Conservation (phyloP, 176 grass and related monocot species). For the Cenchrus fungigraminus region DNA sequence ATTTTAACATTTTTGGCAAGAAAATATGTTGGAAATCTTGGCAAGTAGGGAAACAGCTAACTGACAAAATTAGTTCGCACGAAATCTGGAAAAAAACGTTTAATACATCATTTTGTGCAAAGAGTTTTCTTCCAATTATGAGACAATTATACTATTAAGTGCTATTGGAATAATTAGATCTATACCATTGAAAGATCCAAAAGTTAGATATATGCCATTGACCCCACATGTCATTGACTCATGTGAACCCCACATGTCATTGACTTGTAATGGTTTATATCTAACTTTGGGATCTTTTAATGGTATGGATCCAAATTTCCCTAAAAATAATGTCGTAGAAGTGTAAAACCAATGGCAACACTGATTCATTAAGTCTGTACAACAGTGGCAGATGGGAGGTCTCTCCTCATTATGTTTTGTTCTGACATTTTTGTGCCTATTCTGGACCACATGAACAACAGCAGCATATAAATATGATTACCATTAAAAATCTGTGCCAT, state of each 20-base stretch:
- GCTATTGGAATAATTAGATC: background rate
- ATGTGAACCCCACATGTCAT: no score
- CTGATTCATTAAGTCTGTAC: conserved; percentile 12
- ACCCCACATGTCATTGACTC: no score
- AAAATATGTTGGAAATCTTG: conserved; percentile 9
- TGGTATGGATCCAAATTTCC: no score
- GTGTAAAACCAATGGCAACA: background rate
- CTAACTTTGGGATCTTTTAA: no score
- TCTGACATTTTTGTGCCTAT: conserved; percentile 1
- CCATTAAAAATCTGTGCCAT: conserved; percentile 6
- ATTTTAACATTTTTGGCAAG: conserved; percentile 24
- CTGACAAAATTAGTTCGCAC: background rate
- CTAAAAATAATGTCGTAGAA: conserved; percentile 3
- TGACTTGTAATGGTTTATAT: no score
- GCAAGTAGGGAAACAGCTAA: background rate
- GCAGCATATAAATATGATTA: background rate
- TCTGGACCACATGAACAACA: conserved; percentile 10
- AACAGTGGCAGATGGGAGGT: background rate
- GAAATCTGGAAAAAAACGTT: background rate
- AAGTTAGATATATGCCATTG: no score
- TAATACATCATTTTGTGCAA: conserved; percentile 7
- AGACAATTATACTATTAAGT: background rate
- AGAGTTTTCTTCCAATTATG: conserved; percentile 1
- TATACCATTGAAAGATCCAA: no score
- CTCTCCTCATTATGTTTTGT: background rate